Base-by-base conservation (phyloP, 208 protist genomes). In the Leptomonas seymouri region DNA sequence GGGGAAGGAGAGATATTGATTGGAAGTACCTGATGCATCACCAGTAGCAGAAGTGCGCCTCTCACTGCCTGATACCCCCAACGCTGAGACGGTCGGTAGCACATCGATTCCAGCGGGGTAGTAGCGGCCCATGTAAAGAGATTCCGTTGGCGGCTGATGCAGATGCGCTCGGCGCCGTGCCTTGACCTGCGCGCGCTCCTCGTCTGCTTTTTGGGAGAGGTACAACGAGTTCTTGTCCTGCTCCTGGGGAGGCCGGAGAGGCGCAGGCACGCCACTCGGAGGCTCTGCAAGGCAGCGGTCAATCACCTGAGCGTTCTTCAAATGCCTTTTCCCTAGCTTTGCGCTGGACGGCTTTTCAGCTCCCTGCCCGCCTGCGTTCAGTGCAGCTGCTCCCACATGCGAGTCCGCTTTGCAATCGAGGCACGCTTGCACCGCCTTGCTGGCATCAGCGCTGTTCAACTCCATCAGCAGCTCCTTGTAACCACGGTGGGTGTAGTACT, bases 401-500 rank as follows among this genome's bases (percentile, higher is more conserved):
- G 18, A 12, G 36, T 68, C 21, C 30, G 34, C 67, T 70, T 41
- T 69, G 21, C 30, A 65, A 8, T 42, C 58, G 21, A 59, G 41
- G 34, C 71, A 51, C 15, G 64, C 30, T 57, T 71, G 71, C 34
- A 73, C 65, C n/a, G 73, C 72, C 45, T 64, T 49, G 0, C 25
- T 56, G 31, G 65, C 67, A 12, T 79, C 65, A 3, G 41, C 63
- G 30, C 28, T 48, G 45, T 36, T 62, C 31, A 54, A 8, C 27
- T 61, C 42, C 49, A 25, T 50, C 39, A 84, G 14, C 16, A 87
- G 30, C 53, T 87, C 85, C 53, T 66, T 69, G 66, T 90, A 65
- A 1, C 85, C 85, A n/a, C 85, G 74, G 56, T 80, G 36, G 27
- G 76, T 63, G 41, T 90, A 90, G 68, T 86, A 90, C 42, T 76